These are phyloP conservation scores for Deinandra increscens DNA, from an alignment of 129 eudicot genomes.

Conservation along the genomic window DNA sequence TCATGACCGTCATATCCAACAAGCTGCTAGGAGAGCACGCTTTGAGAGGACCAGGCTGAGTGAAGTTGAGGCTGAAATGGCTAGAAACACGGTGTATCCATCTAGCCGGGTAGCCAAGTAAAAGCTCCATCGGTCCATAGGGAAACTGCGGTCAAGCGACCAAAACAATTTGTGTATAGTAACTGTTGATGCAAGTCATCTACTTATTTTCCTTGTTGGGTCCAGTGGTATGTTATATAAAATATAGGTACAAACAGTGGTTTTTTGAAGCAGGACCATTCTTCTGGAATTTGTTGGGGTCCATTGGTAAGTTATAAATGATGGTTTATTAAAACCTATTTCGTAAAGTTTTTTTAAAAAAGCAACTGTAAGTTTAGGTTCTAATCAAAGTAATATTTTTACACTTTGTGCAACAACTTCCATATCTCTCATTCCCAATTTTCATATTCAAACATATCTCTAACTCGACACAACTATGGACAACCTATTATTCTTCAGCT, in stretches of 20 bases:
- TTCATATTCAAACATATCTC: no score
- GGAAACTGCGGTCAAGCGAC: not conserved
- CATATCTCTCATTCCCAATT: no score
- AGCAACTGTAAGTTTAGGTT: no score
- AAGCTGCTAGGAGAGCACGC: constrained; percentile 75
- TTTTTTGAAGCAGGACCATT: constrained; percentile 2
- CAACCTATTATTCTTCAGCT: no score
- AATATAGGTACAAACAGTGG: constrained; percentile 19
- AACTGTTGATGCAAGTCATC: not conserved
- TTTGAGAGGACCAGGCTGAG: constrained; percentile 49
- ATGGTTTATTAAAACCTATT: no score
- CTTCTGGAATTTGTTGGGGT: constrained; percentile 8
- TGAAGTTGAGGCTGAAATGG: constrained; percentile 24
- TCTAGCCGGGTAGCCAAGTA: constrained; percentile 36
- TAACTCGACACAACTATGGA: no score
- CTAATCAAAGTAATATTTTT: no score
- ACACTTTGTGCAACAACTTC: no score
- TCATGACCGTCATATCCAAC: constrained; percentile 79
- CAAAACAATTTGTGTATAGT: constrained; percentile 22
- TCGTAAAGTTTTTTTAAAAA: no score
- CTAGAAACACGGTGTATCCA: constrained; percentile 34
- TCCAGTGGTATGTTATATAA: constrained; percentile 19
- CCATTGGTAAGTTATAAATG: constrained; percentile 7
- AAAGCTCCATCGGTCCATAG: constrained; percentile 3
- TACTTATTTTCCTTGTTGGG: constrained; percentile 4